Percentiles rank a stretch among this genome's conserved stretches.
Conservation (phyloP, 345 rosid genomes). For the Moringa oleifera region DNA sequence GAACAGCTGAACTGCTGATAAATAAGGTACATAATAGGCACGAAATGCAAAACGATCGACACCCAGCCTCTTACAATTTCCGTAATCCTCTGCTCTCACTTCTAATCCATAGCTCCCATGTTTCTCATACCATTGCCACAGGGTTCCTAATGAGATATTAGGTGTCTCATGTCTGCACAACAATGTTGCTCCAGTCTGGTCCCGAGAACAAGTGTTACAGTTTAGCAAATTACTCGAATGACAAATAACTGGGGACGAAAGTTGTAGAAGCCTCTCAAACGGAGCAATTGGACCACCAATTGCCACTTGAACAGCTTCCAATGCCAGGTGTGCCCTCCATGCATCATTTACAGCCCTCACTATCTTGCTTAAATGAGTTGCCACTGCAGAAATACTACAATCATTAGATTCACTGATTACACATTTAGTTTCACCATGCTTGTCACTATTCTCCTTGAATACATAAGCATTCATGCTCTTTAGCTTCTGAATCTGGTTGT, state of each 20-base stretch:
- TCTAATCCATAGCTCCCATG: conserved; percentile 54
- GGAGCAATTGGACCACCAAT: conserved; percentile 49
- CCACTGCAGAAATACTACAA: conserved; percentile 10
- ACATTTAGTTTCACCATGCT: conserved; percentile 14
- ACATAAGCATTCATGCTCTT: conserved; percentile 7
- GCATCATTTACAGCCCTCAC: conserved; percentile 30
- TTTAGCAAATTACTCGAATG: conserved; percentile 10
- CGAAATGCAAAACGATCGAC: conserved; percentile 35
- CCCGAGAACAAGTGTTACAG: conserved; percentile 28
- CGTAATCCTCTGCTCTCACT: conserved; percentile 41
- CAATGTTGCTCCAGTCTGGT: conserved; percentile 12
- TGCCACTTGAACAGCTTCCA: conserved; percentile 44
- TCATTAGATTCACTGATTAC: conserved; percentile 17
- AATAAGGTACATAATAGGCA: conserved; percentile 55
- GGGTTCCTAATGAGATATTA: conserved; percentile 29
- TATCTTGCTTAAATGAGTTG: conserved; percentile 27
- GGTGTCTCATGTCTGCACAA: conserved; percentile 40
- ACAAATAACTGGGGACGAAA: conserved; percentile 41
- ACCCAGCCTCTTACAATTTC: conserved; percentile 34
- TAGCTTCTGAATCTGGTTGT: conserved; percentile 5
- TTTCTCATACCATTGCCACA: conserved; percentile 57
- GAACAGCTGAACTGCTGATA: conserved; percentile 57
- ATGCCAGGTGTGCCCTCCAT: conserved; percentile 29
- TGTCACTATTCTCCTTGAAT: conserved; percentile 13
- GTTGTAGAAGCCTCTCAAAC: conserved; percentile 46